These are phyloP conservation scores for Medicago arabica DNA, from an alignment of 306 rosid genomes.

Conservation along the genomic window DNA sequence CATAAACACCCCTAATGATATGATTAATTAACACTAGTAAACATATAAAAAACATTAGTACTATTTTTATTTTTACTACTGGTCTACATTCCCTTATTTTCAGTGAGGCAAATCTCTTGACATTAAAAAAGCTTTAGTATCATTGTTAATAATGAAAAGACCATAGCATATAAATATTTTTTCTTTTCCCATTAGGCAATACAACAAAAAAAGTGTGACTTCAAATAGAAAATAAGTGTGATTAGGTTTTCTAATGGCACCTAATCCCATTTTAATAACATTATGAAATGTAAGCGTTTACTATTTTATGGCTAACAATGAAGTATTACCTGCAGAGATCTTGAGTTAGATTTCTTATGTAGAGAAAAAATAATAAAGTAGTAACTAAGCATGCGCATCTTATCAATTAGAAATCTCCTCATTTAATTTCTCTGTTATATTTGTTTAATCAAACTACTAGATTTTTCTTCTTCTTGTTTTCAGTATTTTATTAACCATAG, in stretches of 20 bases:
- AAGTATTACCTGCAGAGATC: constrained; percentile 25
- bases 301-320: constrained; percentile 26
- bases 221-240: constrained; percentile 17
- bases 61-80: background rate
- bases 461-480: background rate
- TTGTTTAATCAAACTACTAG: background rate
- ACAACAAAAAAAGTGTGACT: constrained; percentile 18
- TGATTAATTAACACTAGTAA: constrained; percentile 27
- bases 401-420: constrained; percentile 27
- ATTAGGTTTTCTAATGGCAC: constrained; percentile 36
- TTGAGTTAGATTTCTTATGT: constrained; percentile 10
- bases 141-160: constrained; percentile 13
- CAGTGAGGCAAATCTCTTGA: constrained; percentile 51
- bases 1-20: too few species aligned
- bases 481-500: background rate
- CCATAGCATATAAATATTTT: background rate
- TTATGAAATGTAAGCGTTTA: constrained; percentile 12
- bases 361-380: constrained; percentile 6
- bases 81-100: constrained; percentile 37
- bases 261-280: background rate
- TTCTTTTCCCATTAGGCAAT: constrained; percentile 36
- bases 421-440: background rate
- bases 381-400: constrained; percentile 41
- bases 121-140: constrained; percentile 35
- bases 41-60: too few species aligned